These are phyloP conservation scores for Sphenostylis stenocarpa DNA, from an alignment of 306 rosid species.

Conservation along the genomic window DNA sequence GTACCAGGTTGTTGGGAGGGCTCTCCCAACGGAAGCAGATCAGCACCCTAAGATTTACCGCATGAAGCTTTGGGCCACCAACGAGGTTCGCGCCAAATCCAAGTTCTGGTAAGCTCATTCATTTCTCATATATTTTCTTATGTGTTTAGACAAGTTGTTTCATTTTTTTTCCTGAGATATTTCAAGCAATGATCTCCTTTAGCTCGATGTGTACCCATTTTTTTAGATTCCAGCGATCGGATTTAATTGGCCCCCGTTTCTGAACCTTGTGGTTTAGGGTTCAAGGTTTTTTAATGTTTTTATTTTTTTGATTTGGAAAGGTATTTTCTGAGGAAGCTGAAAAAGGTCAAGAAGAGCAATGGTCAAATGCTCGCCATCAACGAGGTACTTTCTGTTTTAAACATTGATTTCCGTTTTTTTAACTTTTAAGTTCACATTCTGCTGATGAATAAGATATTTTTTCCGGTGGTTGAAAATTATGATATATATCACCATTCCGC, in stretches of 20 bases:
- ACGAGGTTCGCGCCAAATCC: conserved; percentile 95
- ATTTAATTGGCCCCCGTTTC: neutral
- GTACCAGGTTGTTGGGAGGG: conserved; percentile 93
- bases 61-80: conserved; percentile 96
- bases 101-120: conserved; percentile 69
- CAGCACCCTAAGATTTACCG: conserved; percentile 83
- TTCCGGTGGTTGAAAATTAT: neutral
- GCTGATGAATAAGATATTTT: neutral
- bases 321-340: conserved; percentile 83
- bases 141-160: neutral
- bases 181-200: neutral
- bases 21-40: conserved; percentile 76
- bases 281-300: neutral
- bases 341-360: conserved; percentile 95
- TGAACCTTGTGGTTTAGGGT: neutral
- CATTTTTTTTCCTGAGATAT: neutral
- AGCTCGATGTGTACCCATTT: neutral
- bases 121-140: neutral
- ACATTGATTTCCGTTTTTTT: neutral
- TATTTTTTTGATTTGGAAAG: conserved; percentile 36
- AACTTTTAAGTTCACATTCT: neutral
- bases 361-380: conserved; percentile 80
- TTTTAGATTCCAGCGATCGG: neutral
- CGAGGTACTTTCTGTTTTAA: conserved; percentile 27
- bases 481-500: neutral